These are phyloP conservation scores for Angomonas ambiguus DNA, from an alignment of 208 protist species.

Conservation along the genomic window DNA sequence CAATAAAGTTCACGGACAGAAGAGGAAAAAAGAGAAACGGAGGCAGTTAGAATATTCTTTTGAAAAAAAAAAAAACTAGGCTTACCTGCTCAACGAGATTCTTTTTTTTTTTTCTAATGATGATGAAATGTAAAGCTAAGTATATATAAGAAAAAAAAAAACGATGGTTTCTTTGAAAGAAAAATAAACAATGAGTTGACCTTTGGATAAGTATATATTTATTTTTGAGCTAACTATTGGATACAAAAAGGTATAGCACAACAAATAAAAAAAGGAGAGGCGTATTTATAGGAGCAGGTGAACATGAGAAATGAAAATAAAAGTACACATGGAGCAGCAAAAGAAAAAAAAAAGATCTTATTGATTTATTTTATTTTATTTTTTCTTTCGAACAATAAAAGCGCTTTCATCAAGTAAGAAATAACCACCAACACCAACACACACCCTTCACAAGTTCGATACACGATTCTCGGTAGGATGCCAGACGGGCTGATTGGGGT, in stretches of 20 bases:
- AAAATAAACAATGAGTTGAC: not conserved
- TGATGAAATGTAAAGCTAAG: not conserved
- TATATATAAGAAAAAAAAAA: not conserved
- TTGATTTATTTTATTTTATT: no score
- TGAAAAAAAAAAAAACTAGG: slow-evolving; percentile 4
- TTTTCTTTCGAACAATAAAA: not conserved
- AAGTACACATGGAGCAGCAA: not conserved
- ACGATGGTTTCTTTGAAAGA: not conserved
- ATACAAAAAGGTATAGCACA: not conserved
- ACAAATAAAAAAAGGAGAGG: slow-evolving; percentile 2
- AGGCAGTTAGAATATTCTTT: not conserved
- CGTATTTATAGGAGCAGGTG: not conserved
- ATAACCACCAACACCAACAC: not conserved
- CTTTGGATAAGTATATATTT: not conserved
- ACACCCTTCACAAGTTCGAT: not conserved
- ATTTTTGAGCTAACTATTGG: not conserved
- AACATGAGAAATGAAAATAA: slow-evolving; percentile 4
- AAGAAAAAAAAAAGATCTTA: slow-evolving; percentile 7
- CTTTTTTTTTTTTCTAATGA: no score
- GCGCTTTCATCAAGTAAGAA: not conserved
- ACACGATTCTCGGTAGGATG: slow-evolving; percentile 25
- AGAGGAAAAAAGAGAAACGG: not conserved
- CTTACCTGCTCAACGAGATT: no score
- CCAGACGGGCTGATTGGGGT: slow-evolving; percentile 30
- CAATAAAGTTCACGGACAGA: not conserved